Conservation (phyloP, 2,329 filamentous ascomycete genomes). For the Ramularia endophylla region DNA sequence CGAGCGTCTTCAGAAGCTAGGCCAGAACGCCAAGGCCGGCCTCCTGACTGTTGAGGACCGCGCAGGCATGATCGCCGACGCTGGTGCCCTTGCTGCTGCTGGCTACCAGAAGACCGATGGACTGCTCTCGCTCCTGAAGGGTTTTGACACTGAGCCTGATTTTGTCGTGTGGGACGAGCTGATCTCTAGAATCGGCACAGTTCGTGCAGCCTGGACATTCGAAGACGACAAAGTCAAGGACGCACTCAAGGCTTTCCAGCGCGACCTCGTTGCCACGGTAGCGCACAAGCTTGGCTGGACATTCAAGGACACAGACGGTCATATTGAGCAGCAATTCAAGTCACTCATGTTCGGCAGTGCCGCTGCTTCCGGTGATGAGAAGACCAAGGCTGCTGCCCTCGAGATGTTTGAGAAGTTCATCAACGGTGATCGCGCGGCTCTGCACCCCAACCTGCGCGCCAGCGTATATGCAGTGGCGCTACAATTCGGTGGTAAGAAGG, state of each 20-base stretch:
- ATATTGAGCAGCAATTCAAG: constrained; percentile 93
- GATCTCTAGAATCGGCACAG: constrained; percentile 66
- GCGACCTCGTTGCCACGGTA: constrained; percentile 68
- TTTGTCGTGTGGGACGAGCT: constrained; percentile 97
- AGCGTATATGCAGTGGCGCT: constrained; percentile 82
- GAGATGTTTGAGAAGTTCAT: constrained; percentile 82
- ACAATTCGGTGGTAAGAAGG: constrained; percentile 76
- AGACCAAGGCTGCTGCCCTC: constrained; percentile 71
- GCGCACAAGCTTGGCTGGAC: constrained; percentile 84
- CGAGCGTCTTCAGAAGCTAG: constrained; percentile 79
- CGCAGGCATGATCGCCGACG: constrained; percentile 84
- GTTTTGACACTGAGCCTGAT: constrained; percentile 73
- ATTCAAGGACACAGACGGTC: constrained; percentile 77
- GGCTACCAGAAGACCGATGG: constrained; percentile 93
- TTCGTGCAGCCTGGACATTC: constrained; percentile 83
- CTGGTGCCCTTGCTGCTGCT: constrained; percentile 79
- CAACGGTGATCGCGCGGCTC: constrained; percentile 68
- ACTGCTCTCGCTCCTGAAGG: constrained; percentile 75
- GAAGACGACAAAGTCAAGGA: constrained; percentile 69
- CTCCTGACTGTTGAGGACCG: constrained; percentile 83
- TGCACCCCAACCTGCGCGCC: constrained; percentile 85
- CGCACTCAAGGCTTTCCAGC: constrained; percentile 77
- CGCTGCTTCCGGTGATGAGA: constrained; percentile 72
- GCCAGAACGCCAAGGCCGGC: constrained; percentile 74
- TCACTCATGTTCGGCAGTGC: constrained; percentile 80